These are phyloP conservation scores for Dillenia suffruticosa DNA, from an alignment of 164 flowering plant genomes.

Conservation along the genomic window DNA sequence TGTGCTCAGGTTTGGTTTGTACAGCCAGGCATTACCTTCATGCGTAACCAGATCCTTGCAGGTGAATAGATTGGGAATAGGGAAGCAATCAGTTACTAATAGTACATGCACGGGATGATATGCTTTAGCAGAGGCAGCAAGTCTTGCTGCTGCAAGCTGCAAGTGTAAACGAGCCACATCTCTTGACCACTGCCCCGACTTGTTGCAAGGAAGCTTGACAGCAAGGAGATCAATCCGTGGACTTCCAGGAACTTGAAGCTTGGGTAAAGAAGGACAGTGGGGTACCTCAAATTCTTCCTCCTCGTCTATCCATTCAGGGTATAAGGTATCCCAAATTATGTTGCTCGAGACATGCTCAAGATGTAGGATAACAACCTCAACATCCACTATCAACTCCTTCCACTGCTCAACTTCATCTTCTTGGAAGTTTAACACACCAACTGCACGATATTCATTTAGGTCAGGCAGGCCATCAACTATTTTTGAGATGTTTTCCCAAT, in stretches of 20 bases:
- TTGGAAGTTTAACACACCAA: constrained; percentile 55
- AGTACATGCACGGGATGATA: constrained; percentile 32
- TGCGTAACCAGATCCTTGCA: constrained; percentile 52
- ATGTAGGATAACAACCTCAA: constrained; percentile 28
- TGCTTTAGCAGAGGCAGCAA: constrained; percentile 38
- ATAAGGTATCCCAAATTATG: constrained; percentile 55
- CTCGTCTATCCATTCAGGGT: constrained; percentile 69
- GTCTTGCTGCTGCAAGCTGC: constrained; percentile 56
- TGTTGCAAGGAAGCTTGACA: constrained; percentile 57
- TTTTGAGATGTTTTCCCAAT: constrained; percentile 37
- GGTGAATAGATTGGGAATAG: constrained; percentile 51
- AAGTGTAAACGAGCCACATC: constrained; percentile 62
- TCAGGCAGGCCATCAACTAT: constrained; percentile 18
- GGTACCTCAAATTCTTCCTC: constrained; percentile 59
- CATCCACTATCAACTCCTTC: constrained; percentile 23
- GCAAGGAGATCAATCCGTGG: constrained; percentile 40
- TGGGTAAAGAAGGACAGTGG: constrained; percentile 38
- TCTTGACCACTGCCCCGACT: constrained; percentile 41
- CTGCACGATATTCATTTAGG: constrained; percentile 15
- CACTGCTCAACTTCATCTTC: constrained; percentile 33
- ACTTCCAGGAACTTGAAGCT: constrained; percentile 19
- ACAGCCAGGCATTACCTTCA: constrained; percentile 41
- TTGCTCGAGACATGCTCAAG: constrained; percentile 29
- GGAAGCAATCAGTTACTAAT: constrained; percentile 49
- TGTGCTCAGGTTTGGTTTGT: constrained; percentile 32